Conservation (phyloP, 805 yeast genomes). For the Ogataea nakhonphanomensis region DNA sequence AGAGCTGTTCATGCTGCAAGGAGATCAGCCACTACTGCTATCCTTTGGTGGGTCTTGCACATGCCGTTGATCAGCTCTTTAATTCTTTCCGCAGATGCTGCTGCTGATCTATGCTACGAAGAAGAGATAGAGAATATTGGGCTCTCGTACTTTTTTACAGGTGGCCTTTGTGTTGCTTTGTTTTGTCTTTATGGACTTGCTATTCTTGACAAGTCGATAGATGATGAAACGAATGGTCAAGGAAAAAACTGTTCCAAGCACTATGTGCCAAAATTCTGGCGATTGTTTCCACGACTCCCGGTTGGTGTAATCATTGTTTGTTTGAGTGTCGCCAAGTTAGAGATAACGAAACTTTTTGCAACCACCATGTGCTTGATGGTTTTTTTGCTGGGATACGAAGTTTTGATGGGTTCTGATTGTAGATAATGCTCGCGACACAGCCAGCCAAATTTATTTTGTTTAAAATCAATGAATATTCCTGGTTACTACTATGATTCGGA, state of each 20-base stretch:
- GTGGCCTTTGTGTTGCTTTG: slow-evolving; percentile 48
- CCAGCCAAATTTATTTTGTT: not conserved
- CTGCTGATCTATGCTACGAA: slow-evolving; percentile 43
- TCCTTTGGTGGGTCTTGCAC: slow-evolving; percentile 45
- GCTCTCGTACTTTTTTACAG: slow-evolving; percentile 48
- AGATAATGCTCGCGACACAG: not conserved
- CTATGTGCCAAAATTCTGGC: slow-evolving; percentile 28
- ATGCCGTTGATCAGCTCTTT: slow-evolving; percentile 49
- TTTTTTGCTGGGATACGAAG: slow-evolving; percentile 14
- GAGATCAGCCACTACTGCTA: slow-evolving; percentile 43
- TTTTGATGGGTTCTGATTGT: slow-evolving; percentile 4
- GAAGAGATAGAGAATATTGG: slow-evolving; percentile 35
- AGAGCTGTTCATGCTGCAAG: slow-evolving; percentile 54
- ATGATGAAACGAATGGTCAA: slow-evolving; percentile 19
- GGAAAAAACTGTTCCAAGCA: slow-evolving; percentile 36
- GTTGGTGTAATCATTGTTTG: slow-evolving; percentile 10
- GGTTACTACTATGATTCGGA: slow-evolving; percentile 23
- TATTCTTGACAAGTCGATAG: slow-evolving; percentile 42
- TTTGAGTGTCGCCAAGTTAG: slow-evolving; percentile 13
- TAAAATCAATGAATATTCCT: slow-evolving; percentile 11
- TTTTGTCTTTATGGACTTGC: slow-evolving; percentile 40
- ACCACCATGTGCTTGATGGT: slow-evolving; percentile 10
- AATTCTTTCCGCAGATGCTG: slow-evolving; percentile 58
- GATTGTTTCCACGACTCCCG: slow-evolving; percentile 17
- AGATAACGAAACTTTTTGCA: slow-evolving; percentile 15